Evolutionary conservation across 306 rosid species (phyloP), one percentile per base, ranked within the genome.

Genomic region (Prunus mongolica): DNA sequence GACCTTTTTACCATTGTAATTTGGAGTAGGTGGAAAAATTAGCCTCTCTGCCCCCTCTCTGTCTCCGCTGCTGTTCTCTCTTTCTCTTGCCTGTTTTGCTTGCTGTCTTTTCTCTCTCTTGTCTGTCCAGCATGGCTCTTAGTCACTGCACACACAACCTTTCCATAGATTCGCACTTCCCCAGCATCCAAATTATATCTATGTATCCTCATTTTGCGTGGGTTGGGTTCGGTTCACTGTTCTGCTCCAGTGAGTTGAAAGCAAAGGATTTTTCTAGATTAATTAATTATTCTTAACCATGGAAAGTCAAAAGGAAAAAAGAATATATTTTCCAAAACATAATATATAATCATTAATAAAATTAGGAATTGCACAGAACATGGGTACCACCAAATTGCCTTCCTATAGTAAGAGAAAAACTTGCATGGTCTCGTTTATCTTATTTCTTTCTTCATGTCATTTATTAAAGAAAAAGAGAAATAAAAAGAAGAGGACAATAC

Each of bases 401-500:
- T 38, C 44, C 44, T 6, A 38, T 38, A 38, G 0, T 0, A 6
- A 34, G 32, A 32, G 8, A 6, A 34, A 38, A 38, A 38, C 44
- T 38, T 6, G 44, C 9, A 38, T 38, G 7, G 0, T 38, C 8
- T 38, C 2, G 0, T 38, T 38, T 0, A 38, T 38, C 0, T 38
- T 6, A 6, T 38, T 0, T 38, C 8, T 38, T 38, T 38, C 1
- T 38, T 38, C 8, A 38, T 6, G 2, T 38, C 2, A 6, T 2
- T 6, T 34, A 34, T 6, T 0, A 34, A 34, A 32, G 0, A 0
- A 4, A 3, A 3, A 32, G 0, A 32, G 0, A 32, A 0, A 4
- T 0, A 4, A 32, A 4, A 32, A 32, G 0, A 30, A 3, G 34
- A 30, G 34, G 5, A 32, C 34, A 32, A 32, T 4, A 32, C 34